A percentile compares a stretch with the other conserved stretches of the same genome.
Conservation (phyloP, 2,329 filamentous ascomycete genomes). For the Parafenestella ontariensis region DNA sequence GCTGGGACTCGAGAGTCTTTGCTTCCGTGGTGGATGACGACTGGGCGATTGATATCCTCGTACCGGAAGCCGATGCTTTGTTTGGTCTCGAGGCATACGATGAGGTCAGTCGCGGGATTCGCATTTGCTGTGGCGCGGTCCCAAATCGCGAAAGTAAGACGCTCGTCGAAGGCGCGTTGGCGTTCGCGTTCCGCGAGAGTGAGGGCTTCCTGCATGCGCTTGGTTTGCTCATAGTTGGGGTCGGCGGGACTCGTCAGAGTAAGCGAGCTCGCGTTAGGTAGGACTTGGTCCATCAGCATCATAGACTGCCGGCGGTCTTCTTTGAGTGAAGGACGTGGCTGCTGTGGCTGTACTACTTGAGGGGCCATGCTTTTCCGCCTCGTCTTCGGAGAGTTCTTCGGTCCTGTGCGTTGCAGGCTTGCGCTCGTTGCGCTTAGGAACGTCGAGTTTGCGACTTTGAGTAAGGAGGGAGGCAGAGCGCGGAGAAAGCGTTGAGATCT, state of each 20-base stretch:
- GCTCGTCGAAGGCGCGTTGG: conserved; percentile 78
- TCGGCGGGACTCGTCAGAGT: conserved; percentile 39
- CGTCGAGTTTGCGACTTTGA: conserved; percentile 93
- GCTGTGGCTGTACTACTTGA: conserved; percentile 15
- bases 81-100: conserved; percentile 89
- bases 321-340: conserved; percentile 30
- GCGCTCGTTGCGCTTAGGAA: conserved; percentile 94
- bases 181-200: conserved; percentile 74
- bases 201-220: conserved; percentile 57
- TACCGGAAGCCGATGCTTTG: conserved; percentile 96
- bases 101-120: conserved; percentile 90
- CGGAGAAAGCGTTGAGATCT: conserved; percentile 91
- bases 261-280: conserved; percentile 49
- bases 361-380: conserved; percentile 40
- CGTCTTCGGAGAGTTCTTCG: conserved; percentile 58
- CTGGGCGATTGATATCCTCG: conserved; percentile 88
- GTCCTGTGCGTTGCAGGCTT: conserved; percentile 66
- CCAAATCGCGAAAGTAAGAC: conserved; percentile 94
- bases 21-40: conserved; percentile 93
- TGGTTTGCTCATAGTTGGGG: conserved; percentile 39
- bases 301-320: conserved; percentile 54
- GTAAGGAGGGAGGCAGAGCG: conserved; percentile 84
- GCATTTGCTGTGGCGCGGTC: conserved; percentile 87
- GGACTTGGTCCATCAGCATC: conserved; percentile 58
- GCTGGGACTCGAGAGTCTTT: conserved; percentile 91